Percentiles rank a stretch among this genome's conserved stretches.
Evolutionary conservation across 108 stramenopile species (phyloP).

Genomic region (Cyclostephanos tholiformis): DNA sequence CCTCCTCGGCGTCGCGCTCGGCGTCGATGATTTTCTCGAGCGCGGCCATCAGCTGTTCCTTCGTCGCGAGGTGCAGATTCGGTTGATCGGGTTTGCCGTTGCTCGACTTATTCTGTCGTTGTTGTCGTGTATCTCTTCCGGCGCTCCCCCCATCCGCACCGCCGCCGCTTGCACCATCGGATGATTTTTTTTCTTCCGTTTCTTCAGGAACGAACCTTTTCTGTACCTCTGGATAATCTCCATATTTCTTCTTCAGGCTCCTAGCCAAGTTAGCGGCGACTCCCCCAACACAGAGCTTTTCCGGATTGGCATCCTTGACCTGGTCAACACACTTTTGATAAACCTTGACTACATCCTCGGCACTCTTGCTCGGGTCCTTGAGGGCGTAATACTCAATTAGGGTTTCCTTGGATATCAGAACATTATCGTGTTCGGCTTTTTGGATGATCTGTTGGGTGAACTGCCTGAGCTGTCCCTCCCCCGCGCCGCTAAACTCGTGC

Average conservation of each 20-base stretch:
- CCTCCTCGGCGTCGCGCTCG: constrained; percentile 76
- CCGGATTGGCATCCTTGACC: constrained; percentile 51
- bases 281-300: constrained; percentile 67
- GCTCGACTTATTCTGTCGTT: background rate
- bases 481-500: constrained; percentile 87
- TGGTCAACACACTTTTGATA: constrained; percentile 81
- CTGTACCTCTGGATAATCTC: constrained; percentile 55
- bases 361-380: constrained; percentile 71
- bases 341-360: constrained; percentile 72
- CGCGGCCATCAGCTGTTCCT: constrained; percentile 79
- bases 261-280: constrained; percentile 74
- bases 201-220: constrained; percentile 51
- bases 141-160: constrained; percentile 11
- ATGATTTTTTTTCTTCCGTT: constrained; percentile 37
- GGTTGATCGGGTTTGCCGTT: constrained; percentile 38
- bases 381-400: constrained; percentile 68
- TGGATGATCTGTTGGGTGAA: constrained; percentile 63
- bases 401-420: constrained; percentile 58
- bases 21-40: constrained; percentile 82
- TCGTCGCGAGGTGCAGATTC: constrained; percentile 82
- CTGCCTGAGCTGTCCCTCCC: constrained; percentile 81
- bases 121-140: constrained; percentile 10
- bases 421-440: constrained; percentile 76
- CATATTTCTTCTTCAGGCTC: constrained; percentile 89
- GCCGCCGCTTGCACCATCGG: constrained; percentile 20